Evolutionary conservation across 352 stramenopile genomes (phyloP), one percentile per base, ranked within the genome.

Genomic region (Plasmopara viticola): DNA sequence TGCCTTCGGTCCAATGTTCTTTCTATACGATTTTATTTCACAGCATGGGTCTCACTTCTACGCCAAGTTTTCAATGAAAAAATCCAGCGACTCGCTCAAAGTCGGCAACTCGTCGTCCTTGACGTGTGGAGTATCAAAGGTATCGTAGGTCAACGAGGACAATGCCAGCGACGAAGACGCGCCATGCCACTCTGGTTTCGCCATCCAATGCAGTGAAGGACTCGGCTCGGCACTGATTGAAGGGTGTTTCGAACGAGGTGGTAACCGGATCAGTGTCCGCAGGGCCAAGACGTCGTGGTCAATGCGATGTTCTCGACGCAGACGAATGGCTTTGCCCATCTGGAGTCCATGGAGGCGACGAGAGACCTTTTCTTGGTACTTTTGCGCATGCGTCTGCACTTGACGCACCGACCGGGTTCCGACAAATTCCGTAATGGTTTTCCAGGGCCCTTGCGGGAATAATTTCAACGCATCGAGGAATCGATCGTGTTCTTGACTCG

Each of bases 341-440:
- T 74, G 68, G 33, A 87, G 64, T 0, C 79, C 74, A n/a, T 80
- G 72, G 38, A 79, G 56, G 12, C 73, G 66, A 3, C 79, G 76
- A 35, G 64, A 63, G 31, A 90, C 72, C 44, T 90, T 90, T 48
- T 90, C 77, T 51, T 84, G 72, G 56, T 90, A 90, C 55, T 78
- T 79, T 47, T 82, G 66, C 12, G 69, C 66, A 48, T 82, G 71
- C 3, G 76, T 87, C 52, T 87, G 79, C 50, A 87, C 77, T 51
- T 90, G 79, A 4, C 79, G 74, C 1, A 80, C 62, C 0, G 72
- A 85, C 17, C 74, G 68, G 41, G 75, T 81, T 15, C 61, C 67
- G 28, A 86, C 45, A 48, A 52, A 56, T 40, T 70, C 57, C 7
- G 75, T 68, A 50, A 84, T 81, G 25, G 48, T 48, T 49, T 62